phyloP scores from a whole-genome alignment of 345 rosid species.

The Citrus sinensis region DNA sequence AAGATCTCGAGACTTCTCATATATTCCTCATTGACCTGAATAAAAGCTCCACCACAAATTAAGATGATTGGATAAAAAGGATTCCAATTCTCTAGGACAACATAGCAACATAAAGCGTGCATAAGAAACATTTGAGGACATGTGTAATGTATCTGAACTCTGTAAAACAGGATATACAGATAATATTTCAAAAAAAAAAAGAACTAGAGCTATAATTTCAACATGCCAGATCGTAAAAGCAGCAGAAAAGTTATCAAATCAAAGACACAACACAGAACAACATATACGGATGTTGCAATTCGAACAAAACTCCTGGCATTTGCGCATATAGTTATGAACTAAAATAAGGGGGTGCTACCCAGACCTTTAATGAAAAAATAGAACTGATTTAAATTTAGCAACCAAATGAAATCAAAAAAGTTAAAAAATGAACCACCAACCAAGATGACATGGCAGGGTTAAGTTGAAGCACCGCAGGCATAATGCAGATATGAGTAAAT shows the following conservation, averaged over 20 bases:
- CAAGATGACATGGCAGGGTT: not conserved
- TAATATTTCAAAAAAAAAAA: not conserved
- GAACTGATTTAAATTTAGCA: not conserved
- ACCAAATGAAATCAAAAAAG: not conserved
- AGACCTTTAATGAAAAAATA: not conserved
- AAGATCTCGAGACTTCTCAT: slow-evolving; percentile 83
- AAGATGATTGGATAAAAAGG: slow-evolving; percentile 9
- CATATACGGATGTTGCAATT: not conserved
- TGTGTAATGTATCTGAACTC: not conserved
- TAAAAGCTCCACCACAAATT: slow-evolving; percentile 19
- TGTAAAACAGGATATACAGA: not conserved
- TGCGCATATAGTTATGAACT: not conserved
- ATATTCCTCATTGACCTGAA: slow-evolving; percentile 92
- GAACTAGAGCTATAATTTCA: not conserved
- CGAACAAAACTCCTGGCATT: not conserved
- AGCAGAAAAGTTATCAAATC: not conserved
- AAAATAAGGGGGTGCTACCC: not conserved
- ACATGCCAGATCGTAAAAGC: not conserved
- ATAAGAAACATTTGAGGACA: not conserved
- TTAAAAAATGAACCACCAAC: not conserved
- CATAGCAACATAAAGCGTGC: not conserved
- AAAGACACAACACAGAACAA: not conserved
- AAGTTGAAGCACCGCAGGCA: not conserved
- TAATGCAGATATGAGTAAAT: not conserved
- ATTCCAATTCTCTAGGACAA: not conserved